phyloP scores from a whole-genome alignment of 257 asterid species.

The Oldenlandia corymbosa region DNA sequence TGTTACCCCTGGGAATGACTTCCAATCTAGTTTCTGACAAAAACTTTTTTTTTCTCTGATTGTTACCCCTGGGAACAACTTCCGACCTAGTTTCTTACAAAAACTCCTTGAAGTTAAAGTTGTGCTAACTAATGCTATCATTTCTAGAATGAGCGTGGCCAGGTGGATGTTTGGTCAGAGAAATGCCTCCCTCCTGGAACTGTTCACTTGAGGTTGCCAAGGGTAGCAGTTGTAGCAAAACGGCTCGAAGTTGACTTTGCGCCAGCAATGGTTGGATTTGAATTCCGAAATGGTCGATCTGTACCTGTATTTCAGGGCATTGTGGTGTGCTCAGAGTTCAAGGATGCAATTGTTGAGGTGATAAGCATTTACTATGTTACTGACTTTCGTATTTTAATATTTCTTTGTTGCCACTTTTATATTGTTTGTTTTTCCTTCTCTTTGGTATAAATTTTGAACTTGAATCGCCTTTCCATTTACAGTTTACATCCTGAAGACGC shows the following conservation, averaged over 20 bases:
- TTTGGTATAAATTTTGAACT: neutral
- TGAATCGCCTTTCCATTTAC: too few relatives aligned
- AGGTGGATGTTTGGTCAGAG: slow-evolving; percentile 97
- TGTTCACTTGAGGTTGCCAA: slow-evolving; percentile 70
- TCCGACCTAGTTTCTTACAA: too few relatives aligned
- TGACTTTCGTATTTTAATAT: too few relatives aligned
- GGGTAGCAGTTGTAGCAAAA: slow-evolving; percentile 60
- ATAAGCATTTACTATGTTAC: slow-evolving; percentile 10
- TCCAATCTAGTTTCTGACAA: too few relatives aligned
- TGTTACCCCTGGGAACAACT: too few relatives aligned
- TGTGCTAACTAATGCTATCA: slow-evolving; percentile 20
- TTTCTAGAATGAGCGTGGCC: slow-evolving; percentile 86
- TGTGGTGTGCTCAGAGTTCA: slow-evolving; percentile 79
- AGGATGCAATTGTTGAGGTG: slow-evolving; percentile 74
- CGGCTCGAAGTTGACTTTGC: slow-evolving; percentile 73
- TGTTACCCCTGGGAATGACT: too few relatives aligned
- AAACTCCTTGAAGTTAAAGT: too few relatives aligned
- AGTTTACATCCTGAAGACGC: neutral
- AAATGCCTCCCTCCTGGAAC: slow-evolving; percentile 98
- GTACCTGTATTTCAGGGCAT: slow-evolving; percentile 75
- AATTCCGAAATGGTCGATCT: slow-evolving; percentile 67
- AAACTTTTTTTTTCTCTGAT: too few relatives aligned
- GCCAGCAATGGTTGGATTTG: slow-evolving; percentile 97
- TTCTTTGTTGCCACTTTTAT: too few relatives aligned
- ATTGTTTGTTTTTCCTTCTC: neutral